Percentiles rank a stretch among this genome's conserved stretches.
Evolutionary conservation across 805 yeast genomes (phyloP).

Genomic region (Tetrapisispora nanseiensis): DNA sequence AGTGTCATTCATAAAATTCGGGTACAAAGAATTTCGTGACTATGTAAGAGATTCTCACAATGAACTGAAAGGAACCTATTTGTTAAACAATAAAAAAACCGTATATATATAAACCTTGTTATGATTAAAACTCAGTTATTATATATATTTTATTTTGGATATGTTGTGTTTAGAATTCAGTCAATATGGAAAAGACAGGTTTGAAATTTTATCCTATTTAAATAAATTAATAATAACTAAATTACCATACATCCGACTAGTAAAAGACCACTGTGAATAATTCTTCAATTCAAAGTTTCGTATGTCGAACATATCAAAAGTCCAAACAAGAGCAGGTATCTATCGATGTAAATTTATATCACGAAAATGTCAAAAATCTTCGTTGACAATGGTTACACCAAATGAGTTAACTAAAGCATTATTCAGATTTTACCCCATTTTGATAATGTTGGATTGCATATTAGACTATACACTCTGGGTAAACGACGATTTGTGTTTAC

Average conservation of each 20-base stretch:
- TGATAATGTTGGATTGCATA: conserved; percentile 20
- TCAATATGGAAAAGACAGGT: too few relatives aligned
- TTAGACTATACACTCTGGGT: conserved; percentile 24
- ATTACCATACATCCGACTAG: not conserved
- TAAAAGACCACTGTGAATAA: not conserved
- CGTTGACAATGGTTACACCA: conserved; percentile 17
- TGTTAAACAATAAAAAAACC: too few relatives aligned
- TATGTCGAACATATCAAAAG: not conserved
- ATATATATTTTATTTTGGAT: too few relatives aligned
- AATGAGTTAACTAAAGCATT: conserved; percentile 15
- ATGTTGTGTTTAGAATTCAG: too few relatives aligned
- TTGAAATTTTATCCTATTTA: too few relatives aligned
- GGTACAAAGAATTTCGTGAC: not conserved
- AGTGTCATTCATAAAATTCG: not conserved
- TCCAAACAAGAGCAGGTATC: not conserved
- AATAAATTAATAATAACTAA: not conserved
- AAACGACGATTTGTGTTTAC: conserved; percentile 19
- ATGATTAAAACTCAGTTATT: too few relatives aligned
- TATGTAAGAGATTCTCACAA: not conserved
- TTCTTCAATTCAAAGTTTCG: not conserved
- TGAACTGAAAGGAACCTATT: not conserved
- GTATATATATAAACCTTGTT: too few relatives aligned
- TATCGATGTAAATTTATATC: not conserved
- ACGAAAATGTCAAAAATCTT: conserved; percentile 11
- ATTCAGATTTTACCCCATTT: conserved; percentile 19